Evolutionary conservation across 331 rosid genomes (phyloP), one percentile per base, ranked within the genome.

Genomic region (Malus hybrid): DNA sequence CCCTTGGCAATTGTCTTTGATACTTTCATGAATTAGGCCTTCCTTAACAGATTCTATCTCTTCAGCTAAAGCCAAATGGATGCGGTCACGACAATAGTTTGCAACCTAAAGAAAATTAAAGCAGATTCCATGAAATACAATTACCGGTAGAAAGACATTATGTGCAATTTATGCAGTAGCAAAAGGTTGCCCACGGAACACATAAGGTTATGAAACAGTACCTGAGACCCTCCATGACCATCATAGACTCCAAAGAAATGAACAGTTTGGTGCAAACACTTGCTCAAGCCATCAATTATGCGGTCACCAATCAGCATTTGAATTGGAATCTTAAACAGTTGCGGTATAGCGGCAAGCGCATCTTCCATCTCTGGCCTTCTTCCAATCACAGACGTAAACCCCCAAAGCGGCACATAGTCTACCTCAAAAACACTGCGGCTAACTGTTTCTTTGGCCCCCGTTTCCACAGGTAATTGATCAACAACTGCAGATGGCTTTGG

Each of bases 301-400:
- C 86, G 82, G 33, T 91, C 89, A n/a, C 92, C 91, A 6, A 89
- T 76, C 64, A 93, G 82, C 98, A 91, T 86, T 70, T 91, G 86
- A 74, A 93, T 82, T n/a, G 98, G 97, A 85, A 93, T 86, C 66
- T 88, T 84, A 42, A 81, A 65, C 60, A 90, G 75, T 32, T 77
- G 86, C 29, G 97, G 97, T 13, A 84, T 85, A 44, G 81, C 56
- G n/a, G 91, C 88, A 42, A 84, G 50, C 56, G 96, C 91, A 81
- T 92, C 97, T 88, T 92, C 97, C 97, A 92, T 92, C 83, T 92
- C 97, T 9, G 97, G 93, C 65, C 97, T 90, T 86, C 91, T 88
- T 69, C 97, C 97, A 71, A 93, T 86, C 31, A 87, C 12, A 14
- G 97, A 88, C 5, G 75, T 84, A 80, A 68, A 81, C 76, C 97